phyloP scores from a whole-genome alignment of 1,284 basidiomycete genomes.

The Puccinia novopanici region DNA sequence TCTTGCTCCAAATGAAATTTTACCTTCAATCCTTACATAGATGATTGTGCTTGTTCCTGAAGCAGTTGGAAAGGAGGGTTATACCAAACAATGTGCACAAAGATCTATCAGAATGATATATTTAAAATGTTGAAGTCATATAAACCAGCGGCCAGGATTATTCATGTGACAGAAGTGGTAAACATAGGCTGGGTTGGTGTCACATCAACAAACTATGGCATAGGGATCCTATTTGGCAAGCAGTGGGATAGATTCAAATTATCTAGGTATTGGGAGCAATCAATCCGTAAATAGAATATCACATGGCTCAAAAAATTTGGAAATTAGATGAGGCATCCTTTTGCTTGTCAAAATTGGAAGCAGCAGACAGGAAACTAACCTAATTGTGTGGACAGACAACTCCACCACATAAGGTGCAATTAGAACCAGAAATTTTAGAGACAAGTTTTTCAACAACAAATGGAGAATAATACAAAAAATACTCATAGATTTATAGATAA shows the following conservation, averaged over 20 bases:
- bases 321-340: no score
- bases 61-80: no score
- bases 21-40: no score
- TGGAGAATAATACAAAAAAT: conserved; percentile 6
- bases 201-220: neutral
- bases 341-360: neutral
- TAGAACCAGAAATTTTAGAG: neutral
- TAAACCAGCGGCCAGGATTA: no score
- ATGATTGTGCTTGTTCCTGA: no score
- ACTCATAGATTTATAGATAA: neutral
- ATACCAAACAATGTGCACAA: no score
- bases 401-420: neutral
- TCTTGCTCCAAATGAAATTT: neutral
- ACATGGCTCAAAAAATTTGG: no score
- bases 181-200: neutral
- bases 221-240: neutral
- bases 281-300: no score
- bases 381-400: no score
- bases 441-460: neutral
- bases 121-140: no score
- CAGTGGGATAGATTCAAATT: neutral
- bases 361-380: neutral
- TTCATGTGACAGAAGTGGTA: neutral
- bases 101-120: neutral
- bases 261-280: no score